Conservation (phyloP, 441 rosid genomes). For the Bocquillonia castaneifolia region DNA sequence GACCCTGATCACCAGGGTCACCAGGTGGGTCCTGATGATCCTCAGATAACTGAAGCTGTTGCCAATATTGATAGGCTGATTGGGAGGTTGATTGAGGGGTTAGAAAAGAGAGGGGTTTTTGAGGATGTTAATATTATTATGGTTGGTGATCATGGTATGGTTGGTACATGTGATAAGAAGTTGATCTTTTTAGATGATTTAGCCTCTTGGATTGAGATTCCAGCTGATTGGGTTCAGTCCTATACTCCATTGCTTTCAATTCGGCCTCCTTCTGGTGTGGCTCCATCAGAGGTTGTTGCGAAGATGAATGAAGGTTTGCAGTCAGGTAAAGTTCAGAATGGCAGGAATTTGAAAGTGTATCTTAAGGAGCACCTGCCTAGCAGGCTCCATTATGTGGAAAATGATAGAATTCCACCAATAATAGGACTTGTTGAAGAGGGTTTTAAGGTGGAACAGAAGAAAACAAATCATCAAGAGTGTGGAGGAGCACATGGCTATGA, state of each 20-base stretch:
- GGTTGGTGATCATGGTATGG: constrained; percentile 99
- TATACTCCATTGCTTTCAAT: constrained; percentile 68
- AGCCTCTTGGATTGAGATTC: constrained; percentile 61
- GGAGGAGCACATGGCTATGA: constrained; percentile 95
- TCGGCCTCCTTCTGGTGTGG: constrained; percentile 46
- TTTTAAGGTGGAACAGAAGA: constrained; percentile 63
- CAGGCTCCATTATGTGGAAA: constrained; percentile 68
- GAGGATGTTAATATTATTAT: constrained; percentile 76
- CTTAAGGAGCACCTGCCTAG: constrained; percentile 80
- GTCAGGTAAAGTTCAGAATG: constrained; percentile 73
- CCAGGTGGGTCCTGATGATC: constrained; percentile 88
- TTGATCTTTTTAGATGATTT: constrained; percentile 65
- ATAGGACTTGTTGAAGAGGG: constrained; percentile 76
- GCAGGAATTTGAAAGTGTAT: constrained; percentile 60
- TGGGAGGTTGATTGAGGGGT: constrained; percentile 71
- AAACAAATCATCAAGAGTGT: constrained; percentile 50
- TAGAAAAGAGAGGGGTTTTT: constrained; percentile 73
- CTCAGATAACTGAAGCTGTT: constrained; percentile 74
- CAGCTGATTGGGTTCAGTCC: constrained; percentile 59
- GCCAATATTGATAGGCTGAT: constrained; percentile 62
- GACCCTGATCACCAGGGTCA: constrained; percentile 98
- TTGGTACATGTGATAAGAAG: constrained; percentile 85
- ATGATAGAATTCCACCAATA: constrained; percentile 71
- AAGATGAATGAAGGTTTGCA: constrained; percentile 75
- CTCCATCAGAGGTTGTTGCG: constrained; percentile 42